These are phyloP conservation scores for Yarrowia galli DNA, from an alignment of 1,139 yeast genomes.

Conservation along the genomic window DNA sequence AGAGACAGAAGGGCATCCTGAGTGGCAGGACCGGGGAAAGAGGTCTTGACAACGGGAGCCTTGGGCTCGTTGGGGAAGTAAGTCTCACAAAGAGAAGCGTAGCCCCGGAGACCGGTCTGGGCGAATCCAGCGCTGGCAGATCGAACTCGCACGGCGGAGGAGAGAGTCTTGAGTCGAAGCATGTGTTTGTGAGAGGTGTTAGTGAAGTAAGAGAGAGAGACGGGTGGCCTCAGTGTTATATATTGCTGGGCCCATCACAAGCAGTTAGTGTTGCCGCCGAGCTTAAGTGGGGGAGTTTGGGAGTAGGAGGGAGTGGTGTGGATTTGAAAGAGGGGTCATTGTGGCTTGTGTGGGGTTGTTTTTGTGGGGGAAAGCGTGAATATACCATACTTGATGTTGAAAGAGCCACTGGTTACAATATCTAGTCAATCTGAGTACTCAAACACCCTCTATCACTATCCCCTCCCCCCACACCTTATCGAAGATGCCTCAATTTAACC, in stretches of 20 bases:
- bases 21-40: constrained; percentile 71
- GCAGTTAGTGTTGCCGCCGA: constrained; percentile 35
- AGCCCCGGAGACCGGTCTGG: constrained; percentile 23
- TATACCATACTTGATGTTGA: too few relatives aligned
- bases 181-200: neutral
- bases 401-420: neutral
- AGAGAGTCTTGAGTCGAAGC: constrained; percentile 40
- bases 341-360: too few relatives aligned
- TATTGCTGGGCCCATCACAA: constrained; percentile 5
- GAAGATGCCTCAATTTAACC: constrained; percentile 16
- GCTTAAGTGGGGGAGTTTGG: constrained; percentile 10
- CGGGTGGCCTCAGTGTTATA: neutral
- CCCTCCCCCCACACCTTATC: constrained; percentile 3
- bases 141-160: constrained; percentile 39
- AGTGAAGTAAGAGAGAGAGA: neutral
- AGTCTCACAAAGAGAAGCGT: constrained; percentile 48
- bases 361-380: too few relatives aligned
- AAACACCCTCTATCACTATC: too few relatives aligned
- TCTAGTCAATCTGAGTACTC: neutral
- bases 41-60: constrained; percentile 61
- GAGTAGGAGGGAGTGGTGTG: too few relatives aligned
- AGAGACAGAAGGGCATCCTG: constrained; percentile 57
- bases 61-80: constrained; percentile 68
- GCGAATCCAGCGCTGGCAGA: constrained; percentile 40
- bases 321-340: too few relatives aligned